A percentile compares a stretch with the other conserved stretches of the same genome.
Evolutionary conservation across 305 asterid species (phyloP).

Genomic region (Fraxinus nigra): DNA sequence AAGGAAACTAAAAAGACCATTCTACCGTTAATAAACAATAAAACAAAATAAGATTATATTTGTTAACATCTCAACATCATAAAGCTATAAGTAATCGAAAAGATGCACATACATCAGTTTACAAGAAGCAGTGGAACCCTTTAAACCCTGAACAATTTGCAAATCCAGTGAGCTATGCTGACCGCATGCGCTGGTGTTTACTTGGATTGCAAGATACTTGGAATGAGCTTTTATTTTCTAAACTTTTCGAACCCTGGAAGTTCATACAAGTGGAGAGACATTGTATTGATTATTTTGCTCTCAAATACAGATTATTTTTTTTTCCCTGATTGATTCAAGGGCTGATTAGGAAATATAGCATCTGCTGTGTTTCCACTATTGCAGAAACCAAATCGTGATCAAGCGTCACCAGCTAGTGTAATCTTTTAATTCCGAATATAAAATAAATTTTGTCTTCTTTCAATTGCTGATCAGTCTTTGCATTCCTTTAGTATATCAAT

Average conservation of each 20-base stretch:
- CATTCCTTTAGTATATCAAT: not conserved
- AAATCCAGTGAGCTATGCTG: constrained; percentile 54
- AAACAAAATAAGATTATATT: no score
- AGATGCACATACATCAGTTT: constrained; percentile 68
- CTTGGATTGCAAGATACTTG: constrained; percentile 45
- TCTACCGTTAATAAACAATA: no score
- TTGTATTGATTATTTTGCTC: not conserved
- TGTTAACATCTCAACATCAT: constrained; percentile 61
- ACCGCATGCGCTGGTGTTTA: constrained; percentile 65
- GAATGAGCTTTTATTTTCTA: constrained; percentile 58
- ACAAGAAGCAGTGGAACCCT: constrained; percentile 61
- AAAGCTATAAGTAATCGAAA: constrained; percentile 50
- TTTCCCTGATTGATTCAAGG: not conserved
- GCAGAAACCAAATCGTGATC: no score
- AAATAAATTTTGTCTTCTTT: not conserved
- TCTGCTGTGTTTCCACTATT: not conserved
- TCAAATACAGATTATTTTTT: no score
- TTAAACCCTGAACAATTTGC: constrained; percentile 48
- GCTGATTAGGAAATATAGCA: not conserved
- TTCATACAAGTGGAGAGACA: not conserved
- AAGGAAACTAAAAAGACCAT: no score
- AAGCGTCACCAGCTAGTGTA: not conserved
- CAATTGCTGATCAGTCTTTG: not conserved
- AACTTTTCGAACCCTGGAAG: constrained; percentile 51
- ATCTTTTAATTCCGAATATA: no score